Evolutionary conservation across 345 rosid species (phyloP), one percentile per base, ranked within the genome.

Genomic region (Linum lewisii): DNA sequence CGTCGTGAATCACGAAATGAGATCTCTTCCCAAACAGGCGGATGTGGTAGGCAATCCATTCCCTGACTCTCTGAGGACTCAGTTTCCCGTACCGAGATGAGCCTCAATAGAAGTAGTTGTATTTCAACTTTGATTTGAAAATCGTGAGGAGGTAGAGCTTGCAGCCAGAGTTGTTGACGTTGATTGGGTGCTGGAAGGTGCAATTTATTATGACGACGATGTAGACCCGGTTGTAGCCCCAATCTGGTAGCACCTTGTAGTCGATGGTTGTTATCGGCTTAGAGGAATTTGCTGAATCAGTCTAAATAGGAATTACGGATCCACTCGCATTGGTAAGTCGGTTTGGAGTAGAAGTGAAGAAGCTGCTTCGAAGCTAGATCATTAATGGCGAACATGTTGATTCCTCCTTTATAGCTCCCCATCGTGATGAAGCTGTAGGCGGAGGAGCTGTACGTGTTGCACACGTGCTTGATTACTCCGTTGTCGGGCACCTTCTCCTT

Each of bases 11-110:
- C 21, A 86, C 97, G 57, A 86, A 90, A 74, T 90, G 95, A 13
- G 95, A 90, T 4, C 65, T 82, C 21, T 77, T 74, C 0, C 97
- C 97, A 6, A 90, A 86, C 73, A 90, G 84, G 90, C 95, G 81
- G 1, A 90, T 82, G 68, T 90, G 97, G 66, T 86, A 90, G 61
- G 97, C 97, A 77, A 86, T 90, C 95, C 95, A 90, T 55, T 90
- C 97, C 56, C 92, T 69, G 24, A 90, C 74, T 65, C 97, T 79
- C 9, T 73, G 64, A 4, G 90, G 78, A 45, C 80, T 84, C 64
- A 90, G 69, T 68, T 83, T 77, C 0, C 97, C 97, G 63, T 86
- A 90, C 18, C 86, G 64, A 0, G 97, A 86, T 14, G 95, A 86
- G 58, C 92, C 95, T 42, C 97, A 90, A 60, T 90, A 90, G 16